Percentiles rank a stretch among this genome's conserved stretches.
Conservation (phyloP, 768 basidiomycete species). For the Filobasidium wieringae region DNA sequence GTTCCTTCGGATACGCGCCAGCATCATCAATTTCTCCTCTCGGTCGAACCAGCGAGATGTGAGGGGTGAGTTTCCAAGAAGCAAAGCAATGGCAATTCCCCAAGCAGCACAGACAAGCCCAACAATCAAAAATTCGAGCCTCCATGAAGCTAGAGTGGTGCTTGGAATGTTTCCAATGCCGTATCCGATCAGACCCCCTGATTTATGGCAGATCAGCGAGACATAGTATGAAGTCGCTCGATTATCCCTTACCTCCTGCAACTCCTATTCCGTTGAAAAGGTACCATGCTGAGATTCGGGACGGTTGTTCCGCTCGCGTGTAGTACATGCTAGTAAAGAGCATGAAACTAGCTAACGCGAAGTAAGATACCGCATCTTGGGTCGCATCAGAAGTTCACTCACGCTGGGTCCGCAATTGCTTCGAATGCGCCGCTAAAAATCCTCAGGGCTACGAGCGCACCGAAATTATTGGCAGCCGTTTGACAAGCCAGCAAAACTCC, state of each 20-base stretch:
- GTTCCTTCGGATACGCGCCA: conserved; percentile 35
- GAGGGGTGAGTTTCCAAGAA: conserved; percentile 37
- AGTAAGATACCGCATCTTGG: background rate
- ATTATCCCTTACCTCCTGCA: conserved; percentile 16
- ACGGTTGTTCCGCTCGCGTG: conserved; percentile 42
- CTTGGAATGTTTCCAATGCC: conserved; percentile 38
- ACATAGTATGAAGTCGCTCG: too few species aligned
- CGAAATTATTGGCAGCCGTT: conserved; percentile 41
- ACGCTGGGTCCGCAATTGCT: conserved; percentile 40
- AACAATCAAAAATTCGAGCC: conserved; percentile 38
- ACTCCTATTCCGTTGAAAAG: conserved; percentile 42
- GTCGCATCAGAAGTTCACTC: background rate
- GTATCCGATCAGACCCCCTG: conserved; percentile 40
- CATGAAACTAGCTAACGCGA: conserved; percentile 24
- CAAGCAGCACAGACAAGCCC: conserved; percentile 33
- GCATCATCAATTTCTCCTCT: conserved; percentile 38
- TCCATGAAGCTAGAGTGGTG: conserved; percentile 36
- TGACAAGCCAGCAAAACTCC: conserved; percentile 23
- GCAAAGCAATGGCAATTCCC: conserved; percentile 29
- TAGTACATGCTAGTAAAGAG: conserved; percentile 42
- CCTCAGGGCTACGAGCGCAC: conserved; percentile 39
- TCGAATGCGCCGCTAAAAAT: conserved; percentile 42
- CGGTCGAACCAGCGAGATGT: conserved; percentile 33
- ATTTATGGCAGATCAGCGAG: too few species aligned
- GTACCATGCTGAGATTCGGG: conserved; percentile 41